Conservation (phyloP, 1,284 basidiomycete genomes). For the Marasmius oreades region DNA sequence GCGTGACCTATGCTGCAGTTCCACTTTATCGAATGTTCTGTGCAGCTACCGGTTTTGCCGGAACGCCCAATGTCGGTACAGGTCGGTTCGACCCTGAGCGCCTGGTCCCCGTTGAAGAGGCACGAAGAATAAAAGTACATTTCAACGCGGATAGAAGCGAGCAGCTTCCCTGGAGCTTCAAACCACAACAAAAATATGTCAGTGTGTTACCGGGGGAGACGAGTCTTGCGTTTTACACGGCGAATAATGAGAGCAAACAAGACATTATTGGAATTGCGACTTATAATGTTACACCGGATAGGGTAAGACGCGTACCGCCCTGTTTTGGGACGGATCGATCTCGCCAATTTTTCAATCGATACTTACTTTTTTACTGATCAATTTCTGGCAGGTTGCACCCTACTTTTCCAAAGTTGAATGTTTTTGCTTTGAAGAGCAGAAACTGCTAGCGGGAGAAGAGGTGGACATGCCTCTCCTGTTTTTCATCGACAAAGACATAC, state of each 20-base stretch:
- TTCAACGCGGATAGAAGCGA: constrained; percentile 94
- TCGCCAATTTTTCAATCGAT: background rate
- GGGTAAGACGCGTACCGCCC: too few species aligned
- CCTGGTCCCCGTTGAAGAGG: constrained; percentile 70
- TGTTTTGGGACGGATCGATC: too few species aligned
- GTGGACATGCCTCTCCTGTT: constrained; percentile 98
- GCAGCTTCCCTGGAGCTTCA: constrained; percentile 91
- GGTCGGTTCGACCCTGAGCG: constrained; percentile 80
- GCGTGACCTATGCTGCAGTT: constrained; percentile 93
- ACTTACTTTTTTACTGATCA: background rate
- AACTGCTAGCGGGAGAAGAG: constrained; percentile 91
- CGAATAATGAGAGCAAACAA: constrained; percentile 79
- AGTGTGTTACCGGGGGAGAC: constrained; percentile 95
- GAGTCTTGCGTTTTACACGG: constrained; percentile 94
- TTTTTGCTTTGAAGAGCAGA: constrained; percentile 99
- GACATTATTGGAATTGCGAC: constrained; percentile 99
- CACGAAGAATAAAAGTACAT: constrained; percentile 84
- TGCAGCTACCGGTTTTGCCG: constrained; percentile 94
- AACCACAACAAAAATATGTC: constrained; percentile 88
- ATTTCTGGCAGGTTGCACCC: constrained; percentile 75
- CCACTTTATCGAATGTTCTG: constrained; percentile 98
- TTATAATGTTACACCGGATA: constrained; percentile 93
- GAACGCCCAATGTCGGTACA: constrained; percentile 87
- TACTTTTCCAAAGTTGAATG: constrained; percentile 99
- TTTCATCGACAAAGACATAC: constrained; percentile 96